These are phyloP conservation scores for Aspergillus quadricinctus DNA, from an alignment of 2,329 filamentous ascomycete genomes.

Conservation along the genomic window DNA sequence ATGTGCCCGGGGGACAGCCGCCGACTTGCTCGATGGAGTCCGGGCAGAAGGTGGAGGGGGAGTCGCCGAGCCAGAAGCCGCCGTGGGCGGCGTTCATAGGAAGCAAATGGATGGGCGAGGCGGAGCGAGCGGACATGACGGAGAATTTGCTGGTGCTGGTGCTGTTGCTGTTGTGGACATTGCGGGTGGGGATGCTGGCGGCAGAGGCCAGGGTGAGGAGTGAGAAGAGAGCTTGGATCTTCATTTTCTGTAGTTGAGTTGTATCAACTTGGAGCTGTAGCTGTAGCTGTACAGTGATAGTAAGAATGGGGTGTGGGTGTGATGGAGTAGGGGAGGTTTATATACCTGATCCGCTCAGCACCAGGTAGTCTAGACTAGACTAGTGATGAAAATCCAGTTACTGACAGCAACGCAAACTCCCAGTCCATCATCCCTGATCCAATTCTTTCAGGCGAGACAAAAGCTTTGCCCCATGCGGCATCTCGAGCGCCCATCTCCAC, in stretches of 20 bases:
- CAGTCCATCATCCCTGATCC: background rate
- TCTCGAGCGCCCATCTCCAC: background rate
- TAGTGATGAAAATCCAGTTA: no score
- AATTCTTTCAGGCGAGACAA: background rate
- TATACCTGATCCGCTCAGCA: background rate
- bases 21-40: constrained; percentile 23
- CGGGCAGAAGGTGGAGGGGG: constrained; percentile 48
- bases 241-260: constrained; percentile 1
- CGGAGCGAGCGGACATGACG: constrained; percentile 42
- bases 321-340: background rate
- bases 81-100: constrained; percentile 42
- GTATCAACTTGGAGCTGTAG: background rate
- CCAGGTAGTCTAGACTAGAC: no score
- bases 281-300: no score
- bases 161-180: background rate
- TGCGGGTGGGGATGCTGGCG: background rate
- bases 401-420: no score
- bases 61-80: constrained; percentile 49
- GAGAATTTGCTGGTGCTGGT: constrained; percentile 29
- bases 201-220: background rate
- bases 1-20: constrained; percentile 42
- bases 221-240: background rate
- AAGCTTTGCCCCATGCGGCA: background rate
- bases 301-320: no score
- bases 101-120: constrained; percentile 45